Evolutionary conservation across 495 filamentous ascomycete species (phyloP), one percentile per base, ranked within the genome.

Genomic region (Pyrenula massariospora): DNA sequence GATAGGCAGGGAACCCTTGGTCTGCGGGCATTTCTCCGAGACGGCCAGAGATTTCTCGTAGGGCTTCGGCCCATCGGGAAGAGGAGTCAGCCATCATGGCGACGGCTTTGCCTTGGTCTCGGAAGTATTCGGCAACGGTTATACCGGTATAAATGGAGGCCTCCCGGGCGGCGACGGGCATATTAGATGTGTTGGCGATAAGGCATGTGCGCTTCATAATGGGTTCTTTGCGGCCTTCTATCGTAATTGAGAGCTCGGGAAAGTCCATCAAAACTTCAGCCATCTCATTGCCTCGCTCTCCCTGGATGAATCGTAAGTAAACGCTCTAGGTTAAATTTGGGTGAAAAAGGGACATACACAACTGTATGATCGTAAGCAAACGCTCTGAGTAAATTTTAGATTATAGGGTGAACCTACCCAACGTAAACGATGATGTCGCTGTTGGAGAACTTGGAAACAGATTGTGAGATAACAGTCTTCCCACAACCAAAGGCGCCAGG

Each of bases 21-120:
- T 97, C 93, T 69, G 93, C 94, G 69, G 93, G 93, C 93, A 99
- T 99, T 72, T 99, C 93, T 76, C 93, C 93, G 53, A 99, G 77
- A 79, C 93, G 93, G 77, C 94, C 94, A 21, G 94, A 99, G 67
- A 99, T 87, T 75, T 99, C 94, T 86, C 93, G 89, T 64, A 99
- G 78, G 57, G 93, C 93, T 72, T 99, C 93, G 58, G 93, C 93
- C 93, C 94, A 99, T 60, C 93, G 89, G 51, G 94, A 99, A 58
- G 92, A 89, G 22, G 92, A 96, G 72, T 99, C 94, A 56, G 93
- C 94, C 92, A 99, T 97, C 93, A 99, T 97, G 60, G 93, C 90
- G 19, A 97, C 92, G 69, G 92, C 81, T 76, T 96, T 95, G 60
- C 93, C 93, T 75, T 96, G 91, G 65, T 99, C 93, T 70, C 93